phyloP scores from a whole-genome alignment of 108 stramenopile genomes.

The Fistulifera solaris region DNA sequence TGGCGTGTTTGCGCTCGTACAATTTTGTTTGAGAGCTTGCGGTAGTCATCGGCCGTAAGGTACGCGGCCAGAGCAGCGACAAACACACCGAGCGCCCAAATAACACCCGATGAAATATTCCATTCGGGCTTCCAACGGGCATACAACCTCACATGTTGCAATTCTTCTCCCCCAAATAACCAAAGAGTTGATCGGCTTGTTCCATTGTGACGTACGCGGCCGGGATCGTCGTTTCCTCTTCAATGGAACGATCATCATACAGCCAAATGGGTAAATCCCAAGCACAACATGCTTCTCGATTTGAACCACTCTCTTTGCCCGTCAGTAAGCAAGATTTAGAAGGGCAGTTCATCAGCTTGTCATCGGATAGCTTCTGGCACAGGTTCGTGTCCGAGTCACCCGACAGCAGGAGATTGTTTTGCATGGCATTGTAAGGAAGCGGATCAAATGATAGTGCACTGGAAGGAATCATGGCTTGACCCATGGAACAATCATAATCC shows the following conservation, averaged over 20 bases:
- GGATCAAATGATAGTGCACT: constrained; percentile 33
- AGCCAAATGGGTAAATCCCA: constrained; percentile 72
- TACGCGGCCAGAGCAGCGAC: constrained; percentile 53
- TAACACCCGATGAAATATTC: constrained; percentile 45
- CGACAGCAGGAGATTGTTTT: constrained; percentile 46
- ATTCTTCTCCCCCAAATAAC: neutral
- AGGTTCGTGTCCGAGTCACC: constrained; percentile 45
- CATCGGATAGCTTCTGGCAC: constrained; percentile 24
- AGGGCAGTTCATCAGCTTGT: constrained; percentile 34
- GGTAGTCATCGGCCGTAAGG: constrained; percentile 47
- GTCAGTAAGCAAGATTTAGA: constrained; percentile 70
- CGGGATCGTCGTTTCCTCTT: constrained; percentile 29
- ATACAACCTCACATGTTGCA: constrained; percentile 18
- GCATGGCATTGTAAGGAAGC: constrained; percentile 35
- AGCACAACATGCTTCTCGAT: constrained; percentile 72
- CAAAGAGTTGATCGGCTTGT: constrained; percentile 35
- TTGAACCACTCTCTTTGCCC: constrained; percentile 17
- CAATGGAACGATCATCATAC: constrained; percentile 31
- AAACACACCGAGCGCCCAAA: constrained; percentile 65
- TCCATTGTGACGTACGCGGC: constrained; percentile 59
- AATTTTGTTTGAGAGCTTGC: constrained; percentile 10
- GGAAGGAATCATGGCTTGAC: constrained; percentile 37
- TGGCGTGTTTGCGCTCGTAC: constrained; percentile 3
- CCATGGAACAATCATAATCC: constrained; percentile 77
- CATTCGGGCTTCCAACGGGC: constrained; percentile 37